Conservation (phyloP, 2,329 filamentous ascomycete species). For the Talaromyces sp. region DNA sequence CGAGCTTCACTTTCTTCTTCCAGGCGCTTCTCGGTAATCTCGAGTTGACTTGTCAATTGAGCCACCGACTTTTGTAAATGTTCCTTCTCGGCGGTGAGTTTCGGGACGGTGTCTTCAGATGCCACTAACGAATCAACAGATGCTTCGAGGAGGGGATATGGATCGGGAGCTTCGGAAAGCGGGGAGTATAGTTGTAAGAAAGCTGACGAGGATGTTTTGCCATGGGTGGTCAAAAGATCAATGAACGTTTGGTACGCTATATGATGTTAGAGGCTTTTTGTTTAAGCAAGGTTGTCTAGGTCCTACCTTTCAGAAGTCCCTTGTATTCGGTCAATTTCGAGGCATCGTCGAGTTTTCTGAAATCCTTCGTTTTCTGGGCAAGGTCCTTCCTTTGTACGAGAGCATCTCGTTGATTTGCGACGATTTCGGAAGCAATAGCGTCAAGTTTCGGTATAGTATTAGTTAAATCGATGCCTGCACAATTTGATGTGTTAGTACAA, state of each 20-base stretch:
- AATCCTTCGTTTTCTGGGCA: constrained; percentile 98
- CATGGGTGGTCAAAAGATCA: constrained; percentile 91
- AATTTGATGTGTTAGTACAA: constrained; percentile 9
- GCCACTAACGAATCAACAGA: constrained; percentile 91
- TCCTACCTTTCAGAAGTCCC: constrained; percentile 75
- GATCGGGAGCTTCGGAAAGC: constrained; percentile 91
- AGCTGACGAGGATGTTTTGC: constrained; percentile 86
- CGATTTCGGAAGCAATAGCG: constrained; percentile 90
- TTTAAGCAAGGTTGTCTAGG: neutral
- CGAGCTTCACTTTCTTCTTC: constrained; percentile 71
- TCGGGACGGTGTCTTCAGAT: constrained; percentile 87
- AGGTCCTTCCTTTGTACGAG: constrained; percentile 93
- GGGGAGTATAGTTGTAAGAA: constrained; percentile 92
- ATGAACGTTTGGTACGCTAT: constrained; percentile 95
- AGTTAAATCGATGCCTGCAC: constrained; percentile 77
- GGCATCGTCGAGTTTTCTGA: constrained; percentile 86
- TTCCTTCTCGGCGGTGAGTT: constrained; percentile 81
- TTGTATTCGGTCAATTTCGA: constrained; percentile 87
- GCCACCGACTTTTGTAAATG: constrained; percentile 76
- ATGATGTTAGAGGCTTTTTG: neutral
- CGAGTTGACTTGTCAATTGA: constrained; percentile 73
- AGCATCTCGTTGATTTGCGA: constrained; percentile 89
- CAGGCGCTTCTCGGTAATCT: constrained; percentile 75
- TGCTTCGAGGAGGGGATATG: constrained; percentile 91
- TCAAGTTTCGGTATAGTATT: constrained; percentile 81